These are phyloP conservation scores for Platanthera zijinensis DNA, from an alignment of 106 monocot species.

Conservation along the genomic window DNA sequence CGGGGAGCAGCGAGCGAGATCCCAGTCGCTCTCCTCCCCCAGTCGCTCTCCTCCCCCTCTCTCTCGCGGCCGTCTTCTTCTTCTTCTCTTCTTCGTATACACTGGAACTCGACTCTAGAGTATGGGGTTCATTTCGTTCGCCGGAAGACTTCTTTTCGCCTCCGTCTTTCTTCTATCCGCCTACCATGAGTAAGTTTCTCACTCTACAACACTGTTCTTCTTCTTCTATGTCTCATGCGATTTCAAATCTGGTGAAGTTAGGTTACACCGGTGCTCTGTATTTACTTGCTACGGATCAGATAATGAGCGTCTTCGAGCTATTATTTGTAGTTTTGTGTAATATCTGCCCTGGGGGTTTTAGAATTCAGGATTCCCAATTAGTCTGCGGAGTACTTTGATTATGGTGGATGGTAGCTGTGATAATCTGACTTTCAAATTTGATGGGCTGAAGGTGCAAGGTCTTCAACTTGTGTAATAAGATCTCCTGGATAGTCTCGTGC, in stretches of 20 bases:
- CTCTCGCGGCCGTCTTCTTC: too few species aligned
- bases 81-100: neutral
- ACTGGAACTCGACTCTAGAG: neutral
- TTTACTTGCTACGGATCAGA: neutral
- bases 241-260: neutral
- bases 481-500: neutral
- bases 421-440: neutral
- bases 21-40: too few species aligned
- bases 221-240: neutral
- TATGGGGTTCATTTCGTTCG: constrained; percentile 51
- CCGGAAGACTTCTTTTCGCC: constrained; percentile 43
- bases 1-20: too few species aligned
- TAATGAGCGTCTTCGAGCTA: neutral
- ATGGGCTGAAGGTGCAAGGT: too few species aligned
- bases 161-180: constrained; percentile 44
- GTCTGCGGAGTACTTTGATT: neutral
- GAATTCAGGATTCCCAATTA: neutral
- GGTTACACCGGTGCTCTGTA: neutral
- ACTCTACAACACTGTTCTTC: neutral
- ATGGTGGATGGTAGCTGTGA: neutral
- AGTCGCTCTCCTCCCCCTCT: too few species aligned
- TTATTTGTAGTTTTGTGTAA: neutral
- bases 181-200: constrained; percentile 34
- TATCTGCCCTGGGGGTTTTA: neutral
- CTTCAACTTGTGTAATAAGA: too few species aligned